These are phyloP conservation scores for Naematelia aurantialba DNA, from an alignment of 768 basidiomycete genomes.

Conservation along the genomic window DNA sequence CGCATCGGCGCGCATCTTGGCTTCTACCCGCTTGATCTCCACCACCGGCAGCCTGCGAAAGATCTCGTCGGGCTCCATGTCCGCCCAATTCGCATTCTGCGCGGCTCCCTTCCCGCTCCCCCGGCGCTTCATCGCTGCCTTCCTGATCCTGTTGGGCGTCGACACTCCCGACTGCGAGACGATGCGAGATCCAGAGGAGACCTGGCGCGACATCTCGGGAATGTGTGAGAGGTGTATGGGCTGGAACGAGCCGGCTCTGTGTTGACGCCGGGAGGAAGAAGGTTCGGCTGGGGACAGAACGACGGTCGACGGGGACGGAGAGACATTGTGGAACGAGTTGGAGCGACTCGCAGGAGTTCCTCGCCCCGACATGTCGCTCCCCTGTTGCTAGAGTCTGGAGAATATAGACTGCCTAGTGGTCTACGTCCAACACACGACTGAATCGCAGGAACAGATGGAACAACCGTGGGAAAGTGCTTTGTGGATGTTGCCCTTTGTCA, in stretches of 20 bases:
- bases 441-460: background rate
- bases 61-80: constrained; percentile 49
- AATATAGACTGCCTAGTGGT: too few species aligned
- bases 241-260: constrained; percentile 8
- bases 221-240: constrained; percentile 4
- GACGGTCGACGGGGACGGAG: background rate
- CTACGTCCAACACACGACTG: too few species aligned
- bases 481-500: too few species aligned
- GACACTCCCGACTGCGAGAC: constrained; percentile 6
- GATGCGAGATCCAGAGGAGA: constrained; percentile 4
- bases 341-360: background rate
- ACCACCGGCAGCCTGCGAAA: constrained; percentile 40
- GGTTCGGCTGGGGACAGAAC: constrained; percentile 1
- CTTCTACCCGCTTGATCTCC: constrained; percentile 47
- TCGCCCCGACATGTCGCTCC: background rate
- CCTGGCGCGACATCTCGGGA: background rate
- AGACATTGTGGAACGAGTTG: background rate
- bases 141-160: constrained; percentile 6
- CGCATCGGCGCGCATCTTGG: constrained; percentile 42
- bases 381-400: too few species aligned
- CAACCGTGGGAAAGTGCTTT: constrained; percentile 27
- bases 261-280: constrained; percentile 15
- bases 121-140: constrained; percentile 3
- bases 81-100: constrained; percentile 40
- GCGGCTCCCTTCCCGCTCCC: background rate